Conservation (phyloP, 2,329 filamentous ascomycete genomes). For the Zasmidium citrigriseum region DNA sequence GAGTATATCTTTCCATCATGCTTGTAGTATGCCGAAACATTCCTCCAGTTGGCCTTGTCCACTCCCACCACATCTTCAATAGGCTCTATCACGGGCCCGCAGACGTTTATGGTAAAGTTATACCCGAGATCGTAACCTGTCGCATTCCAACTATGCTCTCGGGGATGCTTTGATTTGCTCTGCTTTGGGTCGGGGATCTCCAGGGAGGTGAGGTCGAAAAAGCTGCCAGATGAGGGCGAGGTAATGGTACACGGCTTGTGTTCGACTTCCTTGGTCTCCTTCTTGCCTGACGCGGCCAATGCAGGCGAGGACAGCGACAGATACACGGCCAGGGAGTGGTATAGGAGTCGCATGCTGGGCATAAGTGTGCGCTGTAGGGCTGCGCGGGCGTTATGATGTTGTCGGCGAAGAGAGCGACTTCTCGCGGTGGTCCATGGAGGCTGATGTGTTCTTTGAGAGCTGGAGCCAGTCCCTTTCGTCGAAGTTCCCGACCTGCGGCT, state of each 20-base stretch:
- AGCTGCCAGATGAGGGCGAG: constrained; percentile 61
- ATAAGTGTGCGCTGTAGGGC: background rate
- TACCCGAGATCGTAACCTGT: constrained; percentile 74
- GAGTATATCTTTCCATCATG: constrained; percentile 67
- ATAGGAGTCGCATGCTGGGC: constrained; percentile 33
- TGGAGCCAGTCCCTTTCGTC: background rate
- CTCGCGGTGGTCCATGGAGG: background rate
- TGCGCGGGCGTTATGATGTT: background rate
- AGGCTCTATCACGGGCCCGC: constrained; percentile 70
- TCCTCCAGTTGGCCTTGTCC: constrained; percentile 62
- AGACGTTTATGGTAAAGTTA: constrained; percentile 85
- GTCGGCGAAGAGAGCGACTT: background rate
- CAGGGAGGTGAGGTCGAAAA: constrained; percentile 64
- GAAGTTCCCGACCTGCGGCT: background rate
- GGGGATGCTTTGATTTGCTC: constrained; percentile 51
- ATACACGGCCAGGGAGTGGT: constrained; percentile 36
- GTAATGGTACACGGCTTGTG: constrained; percentile 57
- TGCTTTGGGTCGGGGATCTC: constrained; percentile 53
- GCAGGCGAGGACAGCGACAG: constrained; percentile 30
- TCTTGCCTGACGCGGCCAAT: constrained; percentile 38
- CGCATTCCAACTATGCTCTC: constrained; percentile 63
- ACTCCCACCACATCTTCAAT: constrained; percentile 59
- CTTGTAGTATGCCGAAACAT: constrained; percentile 78
- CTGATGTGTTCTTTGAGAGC: too few species aligned
- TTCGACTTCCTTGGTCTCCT: constrained; percentile 32